Base-by-base conservation (phyloP, 495 filamentous ascomycete species). In the Chaetomidium leptoderma region DNA sequence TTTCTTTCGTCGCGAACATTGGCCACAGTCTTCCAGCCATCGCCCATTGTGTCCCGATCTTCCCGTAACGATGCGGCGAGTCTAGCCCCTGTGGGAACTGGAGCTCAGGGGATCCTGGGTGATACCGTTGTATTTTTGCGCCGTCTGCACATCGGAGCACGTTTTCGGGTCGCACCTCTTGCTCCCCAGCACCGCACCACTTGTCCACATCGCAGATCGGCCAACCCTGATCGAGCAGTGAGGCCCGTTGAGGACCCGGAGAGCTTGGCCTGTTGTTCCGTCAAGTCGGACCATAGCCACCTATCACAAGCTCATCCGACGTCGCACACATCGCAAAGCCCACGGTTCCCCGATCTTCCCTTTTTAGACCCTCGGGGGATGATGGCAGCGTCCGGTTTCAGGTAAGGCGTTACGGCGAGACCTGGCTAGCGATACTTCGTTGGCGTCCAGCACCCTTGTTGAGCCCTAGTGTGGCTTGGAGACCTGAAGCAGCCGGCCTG, bases 61-160 rank as follows among this genome's bases (percentile, higher is more conserved):
- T 33, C 35, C 36, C 36, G 35, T 17, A 36, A 42, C 21, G 30
- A 10, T 44, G 29, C 14, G 50, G 6, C n/a, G n/a, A 29, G 53
- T 56, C 53, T 56, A 21, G 53, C 53, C 53, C 53, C 21, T 39
- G 53, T 39, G 44, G 53, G 43, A 3, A 47, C 53, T 29, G 0
- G 11, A 4, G 9, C 4, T 3, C 37, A 19, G 17, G 39, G 27
- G 27, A n/a, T 7, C 42, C 49, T 3, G 16, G 24, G 40, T 13
- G 47, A 46, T 42, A 39, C 45, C 44, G 51, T 33, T 51, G 52
- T 46, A 56, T 30, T 32, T 4, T 61, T 47, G 59, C 59, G 46
- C 48, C 53, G 40, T 9, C 53, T 55, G 57, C 57, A n/a, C n/a
- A n/a, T n/a, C n/a, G n/a, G n/a, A n/a, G n/a, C n/a, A 59, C 57